These are phyloP conservation scores for Pleoardoris graminearum DNA, from an alignment of 2,329 filamentous ascomycete genomes.

Conservation along the genomic window DNA sequence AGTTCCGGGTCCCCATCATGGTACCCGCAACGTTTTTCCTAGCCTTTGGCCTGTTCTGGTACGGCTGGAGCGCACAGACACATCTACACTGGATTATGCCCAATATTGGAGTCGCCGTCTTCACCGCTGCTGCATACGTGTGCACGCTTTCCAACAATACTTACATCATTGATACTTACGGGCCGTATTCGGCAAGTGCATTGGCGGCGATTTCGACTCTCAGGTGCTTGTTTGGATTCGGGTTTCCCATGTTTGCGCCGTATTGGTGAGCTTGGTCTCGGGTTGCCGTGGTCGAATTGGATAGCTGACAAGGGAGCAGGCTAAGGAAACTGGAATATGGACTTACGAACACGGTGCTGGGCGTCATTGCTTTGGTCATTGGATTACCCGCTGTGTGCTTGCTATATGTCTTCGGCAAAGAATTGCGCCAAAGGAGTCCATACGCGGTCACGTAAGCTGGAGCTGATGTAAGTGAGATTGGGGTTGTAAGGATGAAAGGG, in stretches of 20 bases:
- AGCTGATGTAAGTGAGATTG: too few species aligned
- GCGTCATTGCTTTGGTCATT: neutral
- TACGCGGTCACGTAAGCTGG: too few species aligned
- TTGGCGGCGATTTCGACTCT: neutral
- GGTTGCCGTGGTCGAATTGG: neutral
- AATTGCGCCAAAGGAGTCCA: neutral
- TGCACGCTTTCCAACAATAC: constrained; percentile 44
- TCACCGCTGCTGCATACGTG: constrained; percentile 51
- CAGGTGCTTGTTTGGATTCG: neutral
- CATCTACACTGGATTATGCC: constrained; percentile 56
- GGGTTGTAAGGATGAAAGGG: too few species aligned
- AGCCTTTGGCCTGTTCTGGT: constrained; percentile 57
- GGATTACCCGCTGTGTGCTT: neutral
- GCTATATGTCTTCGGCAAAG: neutral
- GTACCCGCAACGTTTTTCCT: constrained; percentile 55
- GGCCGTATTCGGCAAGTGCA: constrained; percentile 46
- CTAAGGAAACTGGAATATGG: neutral
- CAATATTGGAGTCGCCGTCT: constrained; percentile 55
- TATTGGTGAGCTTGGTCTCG: neutral
- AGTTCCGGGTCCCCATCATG: constrained; percentile 63
- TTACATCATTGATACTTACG: constrained; percentile 49
- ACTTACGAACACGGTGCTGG: neutral
- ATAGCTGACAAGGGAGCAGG: neutral
- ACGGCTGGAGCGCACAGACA: constrained; percentile 57
- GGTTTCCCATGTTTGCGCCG: neutral